phyloP scores from a whole-genome alignment of 352 stramenopile genomes.

The Blastocystis sp. region DNA sequence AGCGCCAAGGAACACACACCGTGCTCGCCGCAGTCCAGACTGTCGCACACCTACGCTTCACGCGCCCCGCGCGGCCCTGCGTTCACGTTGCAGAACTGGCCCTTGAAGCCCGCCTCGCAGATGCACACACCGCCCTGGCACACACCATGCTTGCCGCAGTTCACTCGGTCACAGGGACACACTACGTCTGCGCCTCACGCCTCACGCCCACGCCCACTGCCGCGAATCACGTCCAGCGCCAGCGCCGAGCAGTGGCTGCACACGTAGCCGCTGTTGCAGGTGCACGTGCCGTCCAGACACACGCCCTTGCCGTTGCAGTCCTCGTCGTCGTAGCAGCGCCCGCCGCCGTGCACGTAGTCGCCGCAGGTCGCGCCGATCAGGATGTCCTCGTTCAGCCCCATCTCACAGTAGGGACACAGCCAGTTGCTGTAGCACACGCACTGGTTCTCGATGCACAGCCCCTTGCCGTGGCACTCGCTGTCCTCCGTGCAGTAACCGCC shows the following conservation, averaged over 20 bases:
- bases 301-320: slow-evolving; percentile 61
- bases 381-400: slow-evolving; percentile 69
- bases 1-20: slow-evolving; percentile 38
- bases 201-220: neutral
- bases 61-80: neutral
- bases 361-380: slow-evolving; percentile 62
- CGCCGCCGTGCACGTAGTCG: slow-evolving; percentile 61
- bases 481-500: slow-evolving; percentile 56
- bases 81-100: slow-evolving; percentile 29
- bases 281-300: slow-evolving; percentile 64
- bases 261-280: slow-evolving; percentile 67
- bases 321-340: neutral
- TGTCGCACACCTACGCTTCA: slow-evolving; percentile 40
- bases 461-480: slow-evolving; percentile 54
- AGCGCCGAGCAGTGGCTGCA: slow-evolving; percentile 56
- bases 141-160: slow-evolving; percentile 66
- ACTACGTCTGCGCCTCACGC: neutral
- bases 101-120: slow-evolving; percentile 59
- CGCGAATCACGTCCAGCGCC: slow-evolving; percentile 30
- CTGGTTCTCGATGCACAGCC: slow-evolving; percentile 63
- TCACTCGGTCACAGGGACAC: slow-evolving; percentile 58
- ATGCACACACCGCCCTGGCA: slow-evolving; percentile 51
- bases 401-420: slow-evolving; percentile 58
- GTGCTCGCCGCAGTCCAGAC: slow-evolving; percentile 60
- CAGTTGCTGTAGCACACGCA: slow-evolving; percentile 70